phyloP scores from a whole-genome alignment of 2,329 filamentous ascomycete genomes.

The Penicillium sp. region DNA sequence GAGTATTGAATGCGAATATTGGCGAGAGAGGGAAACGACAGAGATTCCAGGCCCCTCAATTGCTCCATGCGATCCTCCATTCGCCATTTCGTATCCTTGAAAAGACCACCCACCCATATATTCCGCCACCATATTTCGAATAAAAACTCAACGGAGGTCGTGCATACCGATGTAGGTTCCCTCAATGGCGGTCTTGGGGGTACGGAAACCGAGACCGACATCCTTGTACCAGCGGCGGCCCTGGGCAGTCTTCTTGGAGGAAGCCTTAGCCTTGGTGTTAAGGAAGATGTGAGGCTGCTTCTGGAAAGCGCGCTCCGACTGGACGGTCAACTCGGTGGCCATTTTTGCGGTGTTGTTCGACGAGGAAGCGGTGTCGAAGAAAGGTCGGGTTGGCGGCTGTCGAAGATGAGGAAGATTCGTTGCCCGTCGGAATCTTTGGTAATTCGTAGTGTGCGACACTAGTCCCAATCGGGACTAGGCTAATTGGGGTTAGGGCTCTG shows the following conservation, averaged over 20 bases:
- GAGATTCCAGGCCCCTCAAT: slow-evolving; percentile 2
- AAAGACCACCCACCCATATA: slow-evolving; percentile 22
- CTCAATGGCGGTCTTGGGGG: slow-evolving; percentile 98
- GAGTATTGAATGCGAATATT: not conserved
- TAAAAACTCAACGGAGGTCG: slow-evolving; percentile 28
- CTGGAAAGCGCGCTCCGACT: slow-evolving; percentile 99
- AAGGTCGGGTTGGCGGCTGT: slow-evolving; percentile 38
- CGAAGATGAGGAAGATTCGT: slow-evolving; percentile 44
- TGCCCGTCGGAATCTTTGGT: slow-evolving; percentile 40
- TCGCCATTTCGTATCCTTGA: slow-evolving; percentile 10
- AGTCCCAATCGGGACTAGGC: slow-evolving; percentile 32
- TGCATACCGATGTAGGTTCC: slow-evolving; percentile 97
- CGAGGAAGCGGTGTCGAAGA: slow-evolving; percentile 42
- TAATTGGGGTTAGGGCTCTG: slow-evolving; percentile 44
- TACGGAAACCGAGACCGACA: slow-evolving; percentile 98
- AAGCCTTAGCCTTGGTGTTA: slow-evolving; percentile 90
- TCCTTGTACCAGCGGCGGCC: slow-evolving; percentile 99
- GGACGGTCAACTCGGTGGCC: slow-evolving; percentile 98
- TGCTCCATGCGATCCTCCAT: slow-evolving; percentile 8
- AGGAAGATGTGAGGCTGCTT: slow-evolving; percentile 99
- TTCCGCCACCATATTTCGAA: slow-evolving; percentile 17
- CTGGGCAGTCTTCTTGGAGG: slow-evolving; percentile 79
- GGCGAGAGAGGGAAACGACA: not conserved
- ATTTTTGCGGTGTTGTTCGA: slow-evolving; percentile 65
- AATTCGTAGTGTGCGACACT: slow-evolving; percentile 34